Evolutionary conservation across 306 rosid genomes (phyloP), one percentile per base, ranked within the genome.

Genomic region (Prunus mira): DNA sequence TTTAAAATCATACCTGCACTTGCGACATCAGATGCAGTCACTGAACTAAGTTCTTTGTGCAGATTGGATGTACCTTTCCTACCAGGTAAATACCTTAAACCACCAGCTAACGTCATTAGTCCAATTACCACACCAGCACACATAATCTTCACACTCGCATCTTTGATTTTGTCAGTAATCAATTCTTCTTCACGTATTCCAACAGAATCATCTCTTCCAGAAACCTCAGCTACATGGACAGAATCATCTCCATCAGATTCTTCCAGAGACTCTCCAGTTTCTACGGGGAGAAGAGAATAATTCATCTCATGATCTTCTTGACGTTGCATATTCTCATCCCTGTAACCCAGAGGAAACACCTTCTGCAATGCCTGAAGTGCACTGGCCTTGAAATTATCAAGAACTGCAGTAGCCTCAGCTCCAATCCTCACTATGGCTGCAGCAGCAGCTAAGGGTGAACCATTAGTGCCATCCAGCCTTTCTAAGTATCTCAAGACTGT

Each of bases 361-460:
- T 91, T 95, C 82, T 81, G 89, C 88, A 95, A 71, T 18, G 93
- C 86, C 19, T 90, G 90, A 80, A 95, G 75, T 71, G 91, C 97
- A 76, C 92, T 92, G 77, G 82, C 86, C 90, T 83, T 93, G 77
- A 95, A 96, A 72, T 90, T 93, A 79, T 85, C 95, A 79, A 95
- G 89, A 79, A 89, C 97, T 76, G 97, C 97, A 58, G 96, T 84
- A 81, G 97, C 99, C 87, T 89, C 99, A 41, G 99, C 93, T 51
- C 99, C 96, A 5, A 95, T 92, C 86, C 87, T 90, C 43, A 81
- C 97, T 79, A 95, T 92, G 70, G 99, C 97, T 75, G 99, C 97
- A 38, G 99, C 97, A 13, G 99, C 99, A 82, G 97, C 99, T 81
- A 95, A 79, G 32, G 99, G 99, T 60, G 97, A 92, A 80, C 87